Evolutionary conservation across 257 asterid species (phyloP).

Genomic region (Ligustrum vulgare): DNA sequence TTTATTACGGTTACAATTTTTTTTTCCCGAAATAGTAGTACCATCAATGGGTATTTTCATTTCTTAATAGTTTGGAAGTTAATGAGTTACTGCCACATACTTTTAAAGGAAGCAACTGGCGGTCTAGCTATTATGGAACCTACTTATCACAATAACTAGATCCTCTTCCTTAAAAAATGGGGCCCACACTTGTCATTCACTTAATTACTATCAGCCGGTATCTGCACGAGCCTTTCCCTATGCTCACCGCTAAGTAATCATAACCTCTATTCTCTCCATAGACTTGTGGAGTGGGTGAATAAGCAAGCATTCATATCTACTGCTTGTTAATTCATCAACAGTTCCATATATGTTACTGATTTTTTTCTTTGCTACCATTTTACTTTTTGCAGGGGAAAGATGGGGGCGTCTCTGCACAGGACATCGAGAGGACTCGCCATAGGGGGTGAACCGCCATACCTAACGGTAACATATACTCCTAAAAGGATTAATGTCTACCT

Average conservation of each 20-base stretch:
- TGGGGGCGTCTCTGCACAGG: slow-evolving; percentile 74
- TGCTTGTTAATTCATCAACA: slow-evolving; percentile 4
- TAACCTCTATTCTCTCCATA: not conserved
- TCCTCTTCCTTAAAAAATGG: not conserved
- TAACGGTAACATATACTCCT: slow-evolving; percentile 42
- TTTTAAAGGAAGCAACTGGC: not conserved
- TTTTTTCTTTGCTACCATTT: slow-evolving; percentile 2
- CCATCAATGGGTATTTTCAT: not conserved
- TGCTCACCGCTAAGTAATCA: not conserved
- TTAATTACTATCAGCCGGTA: not conserved
- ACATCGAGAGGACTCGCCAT: slow-evolving; percentile 41
- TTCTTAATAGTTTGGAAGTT: not conserved
- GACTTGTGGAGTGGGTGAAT: too few relatives aligned
- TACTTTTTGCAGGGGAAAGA: slow-evolving; percentile 60
- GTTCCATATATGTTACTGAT: not conserved
- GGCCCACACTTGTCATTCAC: not conserved
- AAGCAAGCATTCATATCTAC: not conserved
- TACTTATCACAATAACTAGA: not conserved
- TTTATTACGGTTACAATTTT: not conserved
- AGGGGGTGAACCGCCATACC: slow-evolving; percentile 73
- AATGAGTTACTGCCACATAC: not conserved
- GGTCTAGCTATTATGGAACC: not conserved
- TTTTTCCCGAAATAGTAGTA: not conserved
- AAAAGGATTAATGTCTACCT: slow-evolving; percentile 1
- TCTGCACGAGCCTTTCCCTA: not conserved